phyloP scores from a whole-genome alignment of 2,329 filamentous ascomycete genomes.

The Paraphaeosphaeria minitans region DNA sequence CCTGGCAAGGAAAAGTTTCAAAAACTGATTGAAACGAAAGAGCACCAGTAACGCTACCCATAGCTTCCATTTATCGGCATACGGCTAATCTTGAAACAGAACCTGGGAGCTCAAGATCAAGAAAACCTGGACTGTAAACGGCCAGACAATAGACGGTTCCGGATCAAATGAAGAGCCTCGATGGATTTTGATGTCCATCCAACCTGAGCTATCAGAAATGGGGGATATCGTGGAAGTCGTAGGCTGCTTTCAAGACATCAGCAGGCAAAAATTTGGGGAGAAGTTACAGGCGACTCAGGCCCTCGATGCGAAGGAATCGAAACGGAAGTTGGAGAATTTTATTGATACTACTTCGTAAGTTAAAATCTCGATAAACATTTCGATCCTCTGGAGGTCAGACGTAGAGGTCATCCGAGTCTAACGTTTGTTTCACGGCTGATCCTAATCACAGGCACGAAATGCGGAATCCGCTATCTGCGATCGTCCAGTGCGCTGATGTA shows the following conservation, averaged over 20 bases:
- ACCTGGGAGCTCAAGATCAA: slow-evolving; percentile 47
- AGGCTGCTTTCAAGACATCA: slow-evolving; percentile 46
- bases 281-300: slow-evolving; percentile 23
- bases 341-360: slow-evolving; percentile 39
- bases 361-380: not conserved
- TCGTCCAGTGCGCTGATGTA: slow-evolving; percentile 51
- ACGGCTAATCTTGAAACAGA: slow-evolving; percentile 27
- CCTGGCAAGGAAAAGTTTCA: slow-evolving; percentile 23
- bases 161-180: slow-evolving; percentile 22
- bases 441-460: slow-evolving; percentile 43
- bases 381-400: not conserved
- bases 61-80: not conserved
- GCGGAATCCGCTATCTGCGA: slow-evolving; percentile 51
- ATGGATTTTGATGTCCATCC: slow-evolving; percentile 41
- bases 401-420: not conserved
- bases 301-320: slow-evolving; percentile 34
- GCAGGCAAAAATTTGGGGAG: slow-evolving; percentile 45
- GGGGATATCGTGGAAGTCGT: slow-evolving; percentile 38
- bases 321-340: slow-evolving; percentile 25
- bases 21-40: slow-evolving; percentile 20
- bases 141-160: slow-evolving; percentile 14
- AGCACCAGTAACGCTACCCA: slow-evolving; percentile 21
- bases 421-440: not conserved
- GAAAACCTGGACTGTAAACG: slow-evolving; percentile 40
- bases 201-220: slow-evolving; percentile 28